Evolutionary conservation across 106 monocot species (phyloP).

Genomic region (Platanthera guangdongensis): DNA sequence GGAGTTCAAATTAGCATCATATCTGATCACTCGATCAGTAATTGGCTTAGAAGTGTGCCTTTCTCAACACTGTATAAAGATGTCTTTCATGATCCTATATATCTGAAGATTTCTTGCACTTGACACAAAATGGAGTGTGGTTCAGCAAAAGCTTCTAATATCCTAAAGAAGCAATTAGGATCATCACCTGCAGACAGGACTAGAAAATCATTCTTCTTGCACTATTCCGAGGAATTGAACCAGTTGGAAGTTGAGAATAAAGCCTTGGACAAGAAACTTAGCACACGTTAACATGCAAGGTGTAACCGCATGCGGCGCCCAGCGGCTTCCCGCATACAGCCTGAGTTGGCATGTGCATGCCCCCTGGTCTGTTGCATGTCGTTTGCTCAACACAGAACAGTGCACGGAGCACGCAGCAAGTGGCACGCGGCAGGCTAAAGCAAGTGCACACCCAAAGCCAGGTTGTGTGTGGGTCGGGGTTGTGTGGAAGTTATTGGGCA

Average conservation of each 20-base stretch:
- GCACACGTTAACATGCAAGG: no score
- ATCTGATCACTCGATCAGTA: constrained; percentile 13
- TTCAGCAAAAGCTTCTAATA: constrained; percentile 20
- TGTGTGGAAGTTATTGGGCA: no score
- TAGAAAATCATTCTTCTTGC: constrained; percentile 15
- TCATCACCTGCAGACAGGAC: constrained; percentile 34
- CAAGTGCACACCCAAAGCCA: no score
- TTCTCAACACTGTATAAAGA: constrained; percentile 18
- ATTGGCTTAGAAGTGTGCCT: constrained; percentile 25
- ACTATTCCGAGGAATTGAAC: constrained; percentile 28
- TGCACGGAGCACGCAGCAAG: no score
- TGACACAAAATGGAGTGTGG: constrained; percentile 20
- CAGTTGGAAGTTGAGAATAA: neutral
- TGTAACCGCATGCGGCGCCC: no score
- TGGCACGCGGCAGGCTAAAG: no score
- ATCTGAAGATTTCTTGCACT: constrained; percentile 6
- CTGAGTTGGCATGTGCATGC: no score
- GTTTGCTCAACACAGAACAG: no score
- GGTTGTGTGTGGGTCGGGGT: no score
- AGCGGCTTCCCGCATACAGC: no score
- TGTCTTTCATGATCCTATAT: constrained; percentile 32
- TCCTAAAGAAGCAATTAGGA: constrained; percentile 35
- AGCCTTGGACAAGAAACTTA: no score
- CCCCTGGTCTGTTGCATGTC: no score
- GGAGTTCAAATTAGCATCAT: constrained; percentile 25